These are phyloP conservation scores for Pichia sp. DNA, from an alignment of 1,139 yeast species.

Conservation along the genomic window DNA sequence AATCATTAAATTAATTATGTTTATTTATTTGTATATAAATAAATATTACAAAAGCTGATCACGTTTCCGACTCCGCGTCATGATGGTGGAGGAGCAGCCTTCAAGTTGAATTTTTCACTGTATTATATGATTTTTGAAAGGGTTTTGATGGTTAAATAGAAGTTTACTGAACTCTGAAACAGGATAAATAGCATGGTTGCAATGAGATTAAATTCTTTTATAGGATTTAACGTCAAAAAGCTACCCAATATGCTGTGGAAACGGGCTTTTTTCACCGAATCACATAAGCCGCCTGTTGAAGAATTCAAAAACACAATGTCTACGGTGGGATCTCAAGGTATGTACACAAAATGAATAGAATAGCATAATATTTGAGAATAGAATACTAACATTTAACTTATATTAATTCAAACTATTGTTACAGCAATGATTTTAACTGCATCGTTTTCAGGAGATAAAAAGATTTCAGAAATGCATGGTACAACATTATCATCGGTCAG, in stretches of 20 bases:
- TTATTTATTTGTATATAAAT: no score
- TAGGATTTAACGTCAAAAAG: not conserved
- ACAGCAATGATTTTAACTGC: constrained; percentile 38
- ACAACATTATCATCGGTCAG: constrained; percentile 78
- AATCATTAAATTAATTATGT: no score
- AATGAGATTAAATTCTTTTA: no score
- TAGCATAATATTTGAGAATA: not conserved
- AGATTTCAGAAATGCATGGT: constrained; percentile 45
- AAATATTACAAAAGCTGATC: no score
- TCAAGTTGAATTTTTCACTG: no score
- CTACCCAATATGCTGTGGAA: not conserved
- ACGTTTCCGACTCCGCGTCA: no score
- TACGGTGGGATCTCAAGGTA: constrained; percentile 30
- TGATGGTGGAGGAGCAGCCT: no score
- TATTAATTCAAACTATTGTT: no score
- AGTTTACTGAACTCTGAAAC: no score
- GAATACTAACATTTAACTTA: constrained; percentile 1
- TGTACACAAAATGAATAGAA: not conserved
- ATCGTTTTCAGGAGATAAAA: constrained; percentile 23
- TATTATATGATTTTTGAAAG: no score
- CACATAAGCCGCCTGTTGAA: constrained; percentile 21
- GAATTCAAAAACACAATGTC: constrained; percentile 30
- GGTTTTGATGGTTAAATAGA: no score
- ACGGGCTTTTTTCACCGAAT: constrained; percentile 13
- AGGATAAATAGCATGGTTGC: no score